Conservation (phyloP, 1,284 basidiomycete species). For the Farysia itapuensis region DNA sequence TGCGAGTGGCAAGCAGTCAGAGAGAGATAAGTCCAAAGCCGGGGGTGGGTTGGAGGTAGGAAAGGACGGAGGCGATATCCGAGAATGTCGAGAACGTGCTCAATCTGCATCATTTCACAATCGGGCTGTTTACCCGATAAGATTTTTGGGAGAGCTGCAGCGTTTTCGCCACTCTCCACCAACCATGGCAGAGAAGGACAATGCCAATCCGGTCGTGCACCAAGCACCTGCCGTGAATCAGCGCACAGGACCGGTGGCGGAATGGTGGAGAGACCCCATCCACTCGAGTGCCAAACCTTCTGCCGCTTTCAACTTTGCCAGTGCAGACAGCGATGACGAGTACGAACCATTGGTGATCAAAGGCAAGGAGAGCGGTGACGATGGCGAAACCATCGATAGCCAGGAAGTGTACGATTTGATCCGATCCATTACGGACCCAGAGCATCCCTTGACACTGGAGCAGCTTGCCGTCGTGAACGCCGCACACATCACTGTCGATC, state of each 20-base stretch:
- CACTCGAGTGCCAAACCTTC: constrained; percentile 14
- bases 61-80: no score
- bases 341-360: neutral
- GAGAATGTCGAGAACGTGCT: no score
- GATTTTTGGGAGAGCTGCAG: no score
- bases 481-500: constrained; percentile 75
- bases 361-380: neutral
- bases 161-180: neutral
- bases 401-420: constrained; percentile 69
- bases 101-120: no score
- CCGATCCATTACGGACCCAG: constrained; percentile 89
- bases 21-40: no score
- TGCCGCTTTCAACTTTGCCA: constrained; percentile 1
- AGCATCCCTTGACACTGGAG: constrained; percentile 92
- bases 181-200: constrained; percentile 51
- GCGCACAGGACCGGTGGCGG: constrained; percentile 25
- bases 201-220: constrained; percentile 61
- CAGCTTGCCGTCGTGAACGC: constrained; percentile 92
- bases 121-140: no score
- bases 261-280: constrained; percentile 54
- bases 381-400: constrained; percentile 39
- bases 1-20: no score
- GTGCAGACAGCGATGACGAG: constrained; percentile 2
- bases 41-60: no score
- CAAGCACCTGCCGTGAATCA: constrained; percentile 53